Conservation (phyloP, 1,139 yeast genomes). For the Yarrowia galli region DNA sequence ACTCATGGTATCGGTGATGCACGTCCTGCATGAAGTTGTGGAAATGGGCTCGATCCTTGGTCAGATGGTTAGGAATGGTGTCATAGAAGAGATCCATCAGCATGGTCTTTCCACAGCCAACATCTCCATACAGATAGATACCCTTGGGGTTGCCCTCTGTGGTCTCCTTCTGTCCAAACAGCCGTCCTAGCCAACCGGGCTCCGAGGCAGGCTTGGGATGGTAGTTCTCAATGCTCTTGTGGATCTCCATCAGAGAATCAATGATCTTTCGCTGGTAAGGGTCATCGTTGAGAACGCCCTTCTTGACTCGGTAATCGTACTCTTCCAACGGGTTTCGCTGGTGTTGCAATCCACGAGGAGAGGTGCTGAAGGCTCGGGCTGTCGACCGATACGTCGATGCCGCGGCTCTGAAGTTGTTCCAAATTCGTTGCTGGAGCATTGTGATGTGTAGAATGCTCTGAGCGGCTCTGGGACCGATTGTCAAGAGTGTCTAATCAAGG, state of each 20-base stretch:
- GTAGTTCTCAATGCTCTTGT: conserved; percentile 44
- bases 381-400: conserved; percentile 9
- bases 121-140: conserved; percentile 93
- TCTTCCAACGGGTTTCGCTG: conserved; percentile 60
- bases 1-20: conserved; percentile 84
- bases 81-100: conserved; percentile 92
- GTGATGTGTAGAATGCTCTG: background rate
- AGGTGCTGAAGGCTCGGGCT: conserved; percentile 13
- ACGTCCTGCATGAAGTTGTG: conserved; percentile 96
- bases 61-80: conserved; percentile 76
- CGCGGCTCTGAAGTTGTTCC: conserved; percentile 23
- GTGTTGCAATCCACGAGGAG: background rate
- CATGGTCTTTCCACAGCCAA: conserved; percentile 98
- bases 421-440: conserved; percentile 34
- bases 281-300: conserved; percentile 66
- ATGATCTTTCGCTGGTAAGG: conserved; percentile 60
- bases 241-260: conserved; percentile 46
- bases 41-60: conserved; percentile 85
- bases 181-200: conserved; percentile 39
- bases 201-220: conserved; percentile 42
- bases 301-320: conserved; percentile 63
- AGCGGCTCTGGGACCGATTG: background rate
- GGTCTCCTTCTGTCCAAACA: conserved; percentile 40
- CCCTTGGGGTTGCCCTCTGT: conserved; percentile 66
- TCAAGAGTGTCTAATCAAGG: conserved; percentile 3